Evolutionary conservation across 345 rosid species (phyloP).

Genomic region (Corchorus capsularis): DNA sequence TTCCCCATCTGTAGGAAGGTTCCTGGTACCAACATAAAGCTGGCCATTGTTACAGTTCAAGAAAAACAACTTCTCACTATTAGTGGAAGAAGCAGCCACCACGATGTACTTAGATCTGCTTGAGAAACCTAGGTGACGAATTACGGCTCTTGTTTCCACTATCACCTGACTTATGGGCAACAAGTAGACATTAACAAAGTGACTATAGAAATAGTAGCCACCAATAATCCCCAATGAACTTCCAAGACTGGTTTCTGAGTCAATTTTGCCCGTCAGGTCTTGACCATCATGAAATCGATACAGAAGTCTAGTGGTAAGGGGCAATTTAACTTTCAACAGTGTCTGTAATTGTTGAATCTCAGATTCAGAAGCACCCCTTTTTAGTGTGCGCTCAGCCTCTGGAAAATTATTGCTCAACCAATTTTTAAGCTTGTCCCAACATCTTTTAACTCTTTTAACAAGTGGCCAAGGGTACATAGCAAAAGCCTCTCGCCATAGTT

Average conservation of each 20-base stretch:
- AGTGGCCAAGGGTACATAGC: conserved; percentile 83
- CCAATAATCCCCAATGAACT: conserved; percentile 69
- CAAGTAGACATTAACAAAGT: conserved; percentile 67
- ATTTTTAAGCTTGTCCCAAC: conserved; percentile 65
- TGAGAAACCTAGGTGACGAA: conserved; percentile 26
- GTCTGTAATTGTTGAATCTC: conserved; percentile 54
- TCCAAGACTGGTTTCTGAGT: background rate
- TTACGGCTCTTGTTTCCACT: conserved; percentile 38
- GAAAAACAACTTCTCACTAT: conserved; percentile 57
- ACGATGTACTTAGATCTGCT: conserved; percentile 40
- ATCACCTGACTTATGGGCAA: conserved; percentile 57
- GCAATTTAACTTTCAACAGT: conserved; percentile 60
- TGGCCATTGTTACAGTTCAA: conserved; percentile 74
- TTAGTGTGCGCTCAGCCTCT: conserved; percentile 66
- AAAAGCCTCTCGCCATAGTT: conserved; percentile 70
- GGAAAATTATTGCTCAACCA: conserved; percentile 74
- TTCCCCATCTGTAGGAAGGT: conserved; percentile 42
- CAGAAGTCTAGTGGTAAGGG: conserved; percentile 74
- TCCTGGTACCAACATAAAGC: conserved; percentile 63
- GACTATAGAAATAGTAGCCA: conserved; percentile 58
- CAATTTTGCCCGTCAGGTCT: conserved; percentile 26
- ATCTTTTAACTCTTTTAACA: conserved; percentile 65
- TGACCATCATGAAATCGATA: conserved; percentile 89
- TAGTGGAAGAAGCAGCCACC: conserved; percentile 56
- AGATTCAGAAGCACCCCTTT: conserved; percentile 77